Conservation (phyloP, 495 filamentous ascomycete genomes). For the Aspergillus coremiiformis region DNA sequence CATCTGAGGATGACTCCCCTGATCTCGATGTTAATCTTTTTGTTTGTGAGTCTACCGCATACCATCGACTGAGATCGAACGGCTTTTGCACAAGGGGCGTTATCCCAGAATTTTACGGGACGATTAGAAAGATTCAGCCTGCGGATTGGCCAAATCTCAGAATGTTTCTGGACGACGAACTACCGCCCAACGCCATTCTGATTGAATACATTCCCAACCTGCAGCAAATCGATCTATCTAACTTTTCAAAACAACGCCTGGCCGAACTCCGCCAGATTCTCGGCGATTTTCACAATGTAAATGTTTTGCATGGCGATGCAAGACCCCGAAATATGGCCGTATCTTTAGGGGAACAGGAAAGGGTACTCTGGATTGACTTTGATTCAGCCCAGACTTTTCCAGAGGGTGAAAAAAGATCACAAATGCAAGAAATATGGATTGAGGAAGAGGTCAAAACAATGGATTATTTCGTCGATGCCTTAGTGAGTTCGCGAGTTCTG, state of each 20-base stretch:
- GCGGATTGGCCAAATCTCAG: constrained; percentile 14
- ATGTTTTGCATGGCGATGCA: constrained; percentile 16
- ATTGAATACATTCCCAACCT: constrained; percentile 23
- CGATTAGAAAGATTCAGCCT: constrained; percentile 15
- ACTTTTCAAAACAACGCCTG: constrained; percentile 7
- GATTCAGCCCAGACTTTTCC: constrained; percentile 16
- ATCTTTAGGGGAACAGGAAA: neutral
- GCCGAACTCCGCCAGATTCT: constrained; percentile 15
- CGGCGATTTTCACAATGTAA: constrained; percentile 14
- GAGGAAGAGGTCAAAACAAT: constrained; percentile 12
- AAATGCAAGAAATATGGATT: constrained; percentile 9
- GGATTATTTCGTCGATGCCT: constrained; percentile 14
- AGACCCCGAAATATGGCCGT: constrained; percentile 22
- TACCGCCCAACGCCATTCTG: constrained; percentile 18
- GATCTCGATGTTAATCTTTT: constrained; percentile 17
- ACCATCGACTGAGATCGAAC: constrained; percentile 16
- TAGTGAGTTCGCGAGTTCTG: constrained; percentile 8
- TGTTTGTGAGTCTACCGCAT: constrained; percentile 16
- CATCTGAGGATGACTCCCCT: constrained; percentile 6
- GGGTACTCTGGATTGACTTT: constrained; percentile 23
- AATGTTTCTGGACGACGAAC: constrained; percentile 16
- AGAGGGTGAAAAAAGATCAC: constrained; percentile 5
- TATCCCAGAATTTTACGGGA: constrained; percentile 22
- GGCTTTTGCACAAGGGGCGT: constrained; percentile 16
- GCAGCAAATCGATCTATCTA: constrained; percentile 15